These are phyloP conservation scores for Pythium brassicae DNA, from an alignment of 352 stramenopile genomes.

Conservation along the genomic window DNA sequence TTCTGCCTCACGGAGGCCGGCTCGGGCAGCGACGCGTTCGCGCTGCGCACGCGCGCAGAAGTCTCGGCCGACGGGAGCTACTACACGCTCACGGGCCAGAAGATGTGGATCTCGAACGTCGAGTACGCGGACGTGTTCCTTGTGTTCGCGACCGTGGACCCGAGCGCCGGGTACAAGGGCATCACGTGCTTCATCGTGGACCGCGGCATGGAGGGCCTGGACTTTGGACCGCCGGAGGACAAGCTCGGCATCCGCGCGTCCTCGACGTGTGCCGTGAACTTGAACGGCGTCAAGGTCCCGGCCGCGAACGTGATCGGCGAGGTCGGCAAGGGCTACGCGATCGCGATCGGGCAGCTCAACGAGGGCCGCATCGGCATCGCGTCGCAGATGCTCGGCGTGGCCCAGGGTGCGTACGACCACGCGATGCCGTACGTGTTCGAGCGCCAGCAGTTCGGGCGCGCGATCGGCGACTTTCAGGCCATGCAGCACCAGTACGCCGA, in stretches of 20 bases:
- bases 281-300: conserved; percentile 94
- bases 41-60: conserved; percentile 91
- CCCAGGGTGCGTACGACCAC: conserved; percentile 94
- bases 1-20: conserved; percentile 95
- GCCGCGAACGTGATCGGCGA: conserved; percentile 92
- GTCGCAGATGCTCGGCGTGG: conserved; percentile 96
- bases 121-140: conserved; percentile 94
- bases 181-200: conserved; percentile 99
- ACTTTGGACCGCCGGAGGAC: conserved; percentile 93
- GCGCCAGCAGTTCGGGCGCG: conserved; percentile 93
- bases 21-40: conserved; percentile 95
- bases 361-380: conserved; percentile 95
- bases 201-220: conserved; percentile 87
- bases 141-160: conserved; percentile 95
- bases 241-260: conserved; percentile 96
- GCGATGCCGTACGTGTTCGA: conserved; percentile 96
- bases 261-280: conserved; percentile 93
- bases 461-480: conserved; percentile 93
- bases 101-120: conserved; percentile 98
- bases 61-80: conserved; percentile 87
- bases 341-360: conserved; percentile 98
- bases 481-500: conserved; percentile 97
- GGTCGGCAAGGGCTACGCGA: conserved; percentile 94
- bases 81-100: conserved; percentile 94
- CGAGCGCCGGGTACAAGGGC: conserved; percentile 93